Base-by-base conservation (phyloP, 352 stramenopile genomes). In the Blastocystis sp. region DNA sequence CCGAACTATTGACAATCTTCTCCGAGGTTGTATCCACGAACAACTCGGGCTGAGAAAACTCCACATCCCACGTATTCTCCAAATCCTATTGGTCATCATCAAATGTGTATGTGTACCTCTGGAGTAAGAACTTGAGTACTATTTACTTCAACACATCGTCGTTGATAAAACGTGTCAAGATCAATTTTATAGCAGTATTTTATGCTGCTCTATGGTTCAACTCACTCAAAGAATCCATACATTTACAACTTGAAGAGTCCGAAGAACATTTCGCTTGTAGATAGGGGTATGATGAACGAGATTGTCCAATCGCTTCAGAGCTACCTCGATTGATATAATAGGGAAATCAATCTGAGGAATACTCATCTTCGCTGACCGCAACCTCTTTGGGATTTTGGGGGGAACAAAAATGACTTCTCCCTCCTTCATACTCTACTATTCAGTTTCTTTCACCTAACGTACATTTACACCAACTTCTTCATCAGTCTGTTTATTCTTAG, bases 121-220 rank as follows among this genome's bases (percentile, higher is more conserved):
- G 39, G 2, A 46, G 3, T 46, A 9, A 46, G 9, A 46, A 46
- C 39, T 46, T 46, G 39, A 46, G 39, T 46, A 46, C 39, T 46
- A 46, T 46, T 46, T 9, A 46, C 39, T 46, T 46, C 27, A 66
- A 83, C 32, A 6, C 29, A 83, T 49, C 71, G 71, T 52, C 11
- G 49, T 21, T 83, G 42, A 19, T 51, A 35, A 43, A 49, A 35
- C 29, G 71, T 52, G 5, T 83, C 71, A 42, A 83, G 39, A 43
- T 66, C 54, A 29, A 83, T 43, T 14, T 37, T 27, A 46, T 83
- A 83, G 29, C 32, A 83, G n/a, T 83, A 83, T 46, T 32, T 42
- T 9, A 83, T 59, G 27, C n/a, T 46, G 19, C 46, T 32, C 71
- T 83, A 46, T 21, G 51, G 2, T n/a, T 83, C 19, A 83, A 16